Percentiles rank a stretch among this genome's conserved stretches.
phyloP scores from a whole-genome alignment of 1,139 yeast genomes.

The Yamadazyma triangularis region DNA sequence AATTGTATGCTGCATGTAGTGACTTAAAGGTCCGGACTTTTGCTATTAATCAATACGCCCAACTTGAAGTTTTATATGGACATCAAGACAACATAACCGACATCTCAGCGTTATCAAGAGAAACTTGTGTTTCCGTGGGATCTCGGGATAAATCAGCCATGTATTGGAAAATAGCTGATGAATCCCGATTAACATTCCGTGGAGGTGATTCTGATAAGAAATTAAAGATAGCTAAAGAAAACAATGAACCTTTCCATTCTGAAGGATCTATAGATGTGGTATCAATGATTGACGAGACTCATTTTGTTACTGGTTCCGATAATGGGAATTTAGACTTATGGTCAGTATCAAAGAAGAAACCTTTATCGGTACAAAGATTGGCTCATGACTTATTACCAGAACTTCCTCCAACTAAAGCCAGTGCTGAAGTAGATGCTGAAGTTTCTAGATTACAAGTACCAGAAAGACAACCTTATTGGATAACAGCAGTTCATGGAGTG shows the following conservation, averaged over 20 bases:
- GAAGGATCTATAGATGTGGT: conserved; percentile 94
- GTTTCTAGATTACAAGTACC: conserved; percentile 54
- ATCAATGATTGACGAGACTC: conserved; percentile 86
- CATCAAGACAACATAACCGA: conserved; percentile 89
- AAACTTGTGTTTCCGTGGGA: conserved; percentile 94
- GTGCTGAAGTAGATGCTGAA: conserved; percentile 57
- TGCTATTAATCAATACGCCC: conserved; percentile 81
- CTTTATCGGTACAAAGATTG: conserved; percentile 59
- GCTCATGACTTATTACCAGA: conserved; percentile 76
- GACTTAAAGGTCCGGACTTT: conserved; percentile 88
- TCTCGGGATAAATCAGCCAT: conserved; percentile 92
- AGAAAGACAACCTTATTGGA: conserved; percentile 73
- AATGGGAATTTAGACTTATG: conserved; percentile 86
- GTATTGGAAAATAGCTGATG: conserved; percentile 96
- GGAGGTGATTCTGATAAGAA: conserved; percentile 71
- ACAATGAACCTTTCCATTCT: conserved; percentile 36
- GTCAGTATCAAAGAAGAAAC: conserved; percentile 89
- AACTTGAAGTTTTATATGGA: conserved; percentile 86
- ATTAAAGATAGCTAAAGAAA: conserved; percentile 31
- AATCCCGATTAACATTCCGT: conserved; percentile 86
- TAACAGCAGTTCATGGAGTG: conserved; percentile 77
- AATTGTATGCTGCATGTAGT: conserved; percentile 87
- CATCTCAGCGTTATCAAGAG: conserved; percentile 74
- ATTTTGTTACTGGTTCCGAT: conserved; percentile 92
- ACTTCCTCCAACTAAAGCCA: conserved; percentile 45